Conservation (phyloP, 179 eudicot species). For the Corrigiola litoralis region DNA sequence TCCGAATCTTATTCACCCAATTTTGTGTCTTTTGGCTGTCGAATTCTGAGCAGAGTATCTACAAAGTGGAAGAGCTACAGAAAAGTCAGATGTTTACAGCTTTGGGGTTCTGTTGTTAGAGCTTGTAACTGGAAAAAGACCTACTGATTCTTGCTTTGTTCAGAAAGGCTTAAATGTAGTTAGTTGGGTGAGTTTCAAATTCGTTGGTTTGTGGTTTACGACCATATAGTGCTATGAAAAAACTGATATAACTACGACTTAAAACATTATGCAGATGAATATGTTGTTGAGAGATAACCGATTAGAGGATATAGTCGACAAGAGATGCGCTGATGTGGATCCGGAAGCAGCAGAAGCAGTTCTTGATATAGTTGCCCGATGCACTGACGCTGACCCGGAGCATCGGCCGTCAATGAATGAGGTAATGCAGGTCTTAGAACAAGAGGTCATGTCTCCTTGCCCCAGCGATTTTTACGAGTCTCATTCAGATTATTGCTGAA, state of each 20-base stretch:
- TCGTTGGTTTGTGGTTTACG: too few relatives aligned
- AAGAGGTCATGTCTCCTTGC: conserved; percentile 88
- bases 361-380: conserved; percentile 57
- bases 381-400: conserved; percentile 73
- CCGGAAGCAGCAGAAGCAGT: conserved; percentile 75
- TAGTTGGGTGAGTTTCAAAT: conserved; percentile 66
- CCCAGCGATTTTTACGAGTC: conserved; percentile 87
- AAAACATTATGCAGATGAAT: conserved; percentile 72
- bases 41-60: conserved; percentile 57
- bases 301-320: conserved; percentile 66
- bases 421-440: conserved; percentile 76
- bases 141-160: conserved; percentile 80
- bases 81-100: conserved; percentile 91
- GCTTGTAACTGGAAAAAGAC: conserved; percentile 89
- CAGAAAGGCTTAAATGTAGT: conserved; percentile 81
- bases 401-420: conserved; percentile 73
- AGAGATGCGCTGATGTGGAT: conserved; percentile 61
- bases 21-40: neutral
- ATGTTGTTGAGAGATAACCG: conserved; percentile 46
- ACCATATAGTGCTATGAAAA: too few relatives aligned
- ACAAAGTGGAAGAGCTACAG: conserved; percentile 94
- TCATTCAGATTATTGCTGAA: conserved; percentile 65
- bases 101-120: conserved; percentile 89
- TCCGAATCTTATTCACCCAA: neutral
- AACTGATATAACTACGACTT: too few relatives aligned